Percentiles rank a stretch among this genome's conserved stretches.
These are phyloP conservation scores for Abrus pulchellus DNA, from an alignment of 306 rosid species.

Conservation along the genomic window DNA sequence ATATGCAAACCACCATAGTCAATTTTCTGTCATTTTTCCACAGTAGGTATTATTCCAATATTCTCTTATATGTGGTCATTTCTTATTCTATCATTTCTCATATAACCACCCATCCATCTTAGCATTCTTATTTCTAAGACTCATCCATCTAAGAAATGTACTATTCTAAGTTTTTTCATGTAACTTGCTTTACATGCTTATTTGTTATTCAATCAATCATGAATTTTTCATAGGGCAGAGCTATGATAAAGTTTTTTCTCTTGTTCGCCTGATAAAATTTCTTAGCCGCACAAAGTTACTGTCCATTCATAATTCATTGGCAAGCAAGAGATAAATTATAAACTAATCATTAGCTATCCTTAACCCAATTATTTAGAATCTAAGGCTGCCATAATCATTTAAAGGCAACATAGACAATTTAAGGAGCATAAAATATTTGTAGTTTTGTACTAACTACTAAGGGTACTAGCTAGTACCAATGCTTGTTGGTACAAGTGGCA, in stretches of 20 bases:
- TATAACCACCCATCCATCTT: too few species aligned
- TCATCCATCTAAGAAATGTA: not conserved
- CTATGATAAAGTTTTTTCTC: not conserved
- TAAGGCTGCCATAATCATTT: not conserved
- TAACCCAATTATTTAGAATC: constrained; percentile 4
- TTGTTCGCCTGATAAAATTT: not conserved
- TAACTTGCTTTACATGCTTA: not conserved
- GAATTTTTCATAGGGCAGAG: not conserved
- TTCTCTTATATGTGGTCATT: too few species aligned
- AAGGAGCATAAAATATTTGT: not conserved
- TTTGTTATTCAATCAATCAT: not conserved
- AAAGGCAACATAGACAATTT: constrained; percentile 19
- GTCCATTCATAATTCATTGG: not conserved
- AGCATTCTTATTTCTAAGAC: too few species aligned
- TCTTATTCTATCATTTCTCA: too few species aligned
- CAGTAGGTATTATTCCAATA: too few species aligned
- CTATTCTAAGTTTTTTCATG: not conserved
- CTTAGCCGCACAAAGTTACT: not conserved
- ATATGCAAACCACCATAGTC: too few species aligned
- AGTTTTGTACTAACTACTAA: not conserved
- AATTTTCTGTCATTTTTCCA: too few species aligned
- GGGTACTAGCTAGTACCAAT: not conserved
- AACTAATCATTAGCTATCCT: not conserved
- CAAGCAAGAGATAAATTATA: not conserved
- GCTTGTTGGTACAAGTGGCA: too few species aligned